These are phyloP conservation scores for Lathyrus sativus DNA, from an alignment of 306 rosid genomes.

Conservation along the genomic window DNA sequence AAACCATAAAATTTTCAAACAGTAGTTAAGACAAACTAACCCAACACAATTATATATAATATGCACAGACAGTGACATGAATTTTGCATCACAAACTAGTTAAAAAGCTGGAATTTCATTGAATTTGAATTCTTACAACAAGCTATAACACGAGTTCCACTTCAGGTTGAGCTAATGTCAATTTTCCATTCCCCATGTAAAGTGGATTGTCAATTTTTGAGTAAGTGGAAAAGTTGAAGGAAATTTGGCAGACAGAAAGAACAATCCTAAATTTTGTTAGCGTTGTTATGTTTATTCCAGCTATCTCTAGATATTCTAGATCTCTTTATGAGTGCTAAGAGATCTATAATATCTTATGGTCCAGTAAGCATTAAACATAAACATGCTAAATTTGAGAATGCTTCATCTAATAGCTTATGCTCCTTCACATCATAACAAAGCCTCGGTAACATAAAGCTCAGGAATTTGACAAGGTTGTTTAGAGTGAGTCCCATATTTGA, in stretches of 20 bases:
- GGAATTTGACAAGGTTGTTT: not conserved
- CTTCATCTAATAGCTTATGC: constrained; percentile 8
- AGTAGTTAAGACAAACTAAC: not conserved
- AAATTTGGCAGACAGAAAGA: constrained; percentile 6
- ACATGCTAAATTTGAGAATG: not conserved
- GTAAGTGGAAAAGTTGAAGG: not conserved
- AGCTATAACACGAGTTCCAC: constrained; percentile 1
- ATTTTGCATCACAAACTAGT: not conserved
- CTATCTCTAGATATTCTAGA: not conserved
- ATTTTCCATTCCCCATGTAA: not conserved
- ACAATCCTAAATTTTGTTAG: not conserved
- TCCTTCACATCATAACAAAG: not conserved
- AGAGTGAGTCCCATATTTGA: not conserved
- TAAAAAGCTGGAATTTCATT: not conserved
- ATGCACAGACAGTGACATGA: not conserved
- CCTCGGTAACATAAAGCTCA: not conserved
- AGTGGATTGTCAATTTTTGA: constrained; percentile 6
- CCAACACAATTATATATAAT: constrained; percentile 18
- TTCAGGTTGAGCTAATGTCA: constrained; percentile 16
- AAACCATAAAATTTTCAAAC: not conserved
- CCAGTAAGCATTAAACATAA: not conserved
- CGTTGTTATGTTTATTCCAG: not conserved
- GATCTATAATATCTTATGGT: not conserved
- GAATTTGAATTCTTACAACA: constrained; percentile 30
- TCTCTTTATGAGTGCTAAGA: not conserved